Percentiles rank a stretch among this genome's conserved stretches.
Evolutionary conservation across 169 alveolate genomes (phyloP).

Genomic region (Plasmodium ovale): DNA sequence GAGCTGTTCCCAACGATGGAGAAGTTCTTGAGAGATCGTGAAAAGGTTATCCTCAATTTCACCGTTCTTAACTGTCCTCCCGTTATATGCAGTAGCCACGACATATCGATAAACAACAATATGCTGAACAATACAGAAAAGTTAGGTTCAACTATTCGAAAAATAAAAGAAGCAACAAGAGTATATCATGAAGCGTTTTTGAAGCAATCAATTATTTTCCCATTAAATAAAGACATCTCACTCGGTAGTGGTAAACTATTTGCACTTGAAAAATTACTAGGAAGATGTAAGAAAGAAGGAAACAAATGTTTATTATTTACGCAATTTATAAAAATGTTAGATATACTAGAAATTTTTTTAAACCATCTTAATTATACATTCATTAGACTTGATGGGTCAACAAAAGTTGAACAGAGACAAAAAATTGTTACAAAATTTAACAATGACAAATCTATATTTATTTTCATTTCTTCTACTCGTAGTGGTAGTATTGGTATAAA

Average conservation of each 20-base stretch:
- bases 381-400: conserved; percentile 98
- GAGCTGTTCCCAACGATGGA: conserved; percentile 54
- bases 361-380: conserved; percentile 96
- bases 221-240: conserved; percentile 85
- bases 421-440: conserved; percentile 96
- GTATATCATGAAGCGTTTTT: conserved; percentile 54
- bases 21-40: conserved; percentile 10
- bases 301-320: conserved; percentile 97
- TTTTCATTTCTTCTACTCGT: conserved; percentile 98
- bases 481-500: conserved; percentile 99
- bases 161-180: conserved; percentile 46
- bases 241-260: conserved; percentile 97
- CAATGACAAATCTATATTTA: conserved; percentile 93
- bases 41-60: conserved; percentile 18
- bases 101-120: conserved; percentile 24
- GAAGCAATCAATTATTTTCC: conserved; percentile 83
- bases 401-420: conserved; percentile 96
- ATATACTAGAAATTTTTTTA: conserved; percentile 96
- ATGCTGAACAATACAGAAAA: not conserved
- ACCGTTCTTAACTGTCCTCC: conserved; percentile 23
- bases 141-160: conserved; percentile 1
- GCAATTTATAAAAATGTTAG: conserved; percentile 98
- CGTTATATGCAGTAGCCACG: conserved; percentile 25
- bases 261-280: conserved; percentile 88
- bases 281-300: conserved; percentile 92